Evolutionary conservation across 768 basidiomycete genomes (phyloP).

Genomic region (Amanita rimosa): DNA sequence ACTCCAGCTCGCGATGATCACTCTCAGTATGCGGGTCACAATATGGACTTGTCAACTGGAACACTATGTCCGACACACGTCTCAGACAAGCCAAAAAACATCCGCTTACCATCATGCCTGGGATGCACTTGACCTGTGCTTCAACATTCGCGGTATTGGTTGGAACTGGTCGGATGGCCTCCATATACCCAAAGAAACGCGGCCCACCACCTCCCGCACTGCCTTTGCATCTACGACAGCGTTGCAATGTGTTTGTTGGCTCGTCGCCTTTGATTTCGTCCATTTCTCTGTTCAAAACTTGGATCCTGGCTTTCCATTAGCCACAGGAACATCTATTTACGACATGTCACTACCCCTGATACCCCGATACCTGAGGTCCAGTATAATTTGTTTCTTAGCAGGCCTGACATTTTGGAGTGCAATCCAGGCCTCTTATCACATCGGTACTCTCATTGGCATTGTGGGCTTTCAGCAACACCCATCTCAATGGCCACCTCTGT

Average conservation of each 20-base stretch:
- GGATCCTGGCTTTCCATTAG: constrained; percentile 26
- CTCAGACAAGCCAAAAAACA: constrained; percentile 2
- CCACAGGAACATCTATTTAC: constrained; percentile 31
- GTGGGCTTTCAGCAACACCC: constrained; percentile 35
- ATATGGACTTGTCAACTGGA: constrained; percentile 28
- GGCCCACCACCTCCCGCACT: constrained; percentile 23
- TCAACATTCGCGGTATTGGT: constrained; percentile 44
- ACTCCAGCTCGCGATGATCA: constrained; percentile 28
- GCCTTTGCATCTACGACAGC: constrained; percentile 26
- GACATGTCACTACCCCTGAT: constrained; percentile 23
- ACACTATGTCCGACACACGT: constrained; percentile 20
- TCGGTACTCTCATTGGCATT: constrained; percentile 31
- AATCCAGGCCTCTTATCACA: constrained; percentile 31
- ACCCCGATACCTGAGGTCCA: constrained; percentile 31
- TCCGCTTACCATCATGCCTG: constrained; percentile 6
- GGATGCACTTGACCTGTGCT: constrained; percentile 39
- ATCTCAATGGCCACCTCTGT: constrained; percentile 53
- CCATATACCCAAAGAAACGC: constrained; percentile 28
- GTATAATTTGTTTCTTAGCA: constrained; percentile 27
- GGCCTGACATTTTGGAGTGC: constrained; percentile 33
- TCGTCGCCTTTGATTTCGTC: constrained; percentile 31
- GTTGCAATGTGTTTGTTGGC: constrained; percentile 19
- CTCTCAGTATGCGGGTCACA: constrained; percentile 24
- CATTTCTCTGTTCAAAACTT: constrained; percentile 37
- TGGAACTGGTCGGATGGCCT: constrained; percentile 48